phyloP scores from a whole-genome alignment of 805 yeast genomes.

The Saturnispora mendoncae region DNA sequence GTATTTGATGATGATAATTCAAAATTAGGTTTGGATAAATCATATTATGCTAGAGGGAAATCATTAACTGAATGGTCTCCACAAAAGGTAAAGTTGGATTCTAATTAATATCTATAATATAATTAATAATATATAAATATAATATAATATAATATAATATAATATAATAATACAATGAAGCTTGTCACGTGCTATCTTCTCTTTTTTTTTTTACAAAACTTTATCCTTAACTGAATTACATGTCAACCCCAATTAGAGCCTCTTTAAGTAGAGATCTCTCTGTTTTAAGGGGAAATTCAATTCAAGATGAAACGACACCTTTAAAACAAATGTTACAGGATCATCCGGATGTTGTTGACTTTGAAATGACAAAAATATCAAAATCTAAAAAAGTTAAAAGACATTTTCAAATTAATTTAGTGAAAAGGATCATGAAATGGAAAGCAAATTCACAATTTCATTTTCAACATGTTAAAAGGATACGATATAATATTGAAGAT shows the following conservation, averaged over 20 bases:
- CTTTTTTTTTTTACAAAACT: neutral
- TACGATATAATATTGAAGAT: slow-evolving; percentile 57
- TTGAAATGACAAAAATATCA: slow-evolving; percentile 60
- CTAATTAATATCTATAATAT: slow-evolving; percentile 10
- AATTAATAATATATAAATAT: neutral
- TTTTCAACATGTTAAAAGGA: slow-evolving; percentile 57
- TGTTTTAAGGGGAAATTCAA: neutral
- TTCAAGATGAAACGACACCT: neutral
- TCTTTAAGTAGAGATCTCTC: slow-evolving; percentile 5
- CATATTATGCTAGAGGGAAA: slow-evolving; percentile 23
- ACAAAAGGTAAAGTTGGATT: slow-evolving; percentile 14
- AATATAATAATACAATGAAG: too few species aligned
- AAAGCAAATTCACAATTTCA: slow-evolving; percentile 39
- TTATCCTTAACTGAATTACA: neutral
- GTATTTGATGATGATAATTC: slow-evolving; percentile 23
- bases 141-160: neutral
- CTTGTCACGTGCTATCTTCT: too few species aligned
- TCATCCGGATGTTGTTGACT: slow-evolving; percentile 31
- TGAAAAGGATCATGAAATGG: slow-evolving; percentile 49
- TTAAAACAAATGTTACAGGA: slow-evolving; percentile 7
- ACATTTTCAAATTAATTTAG: slow-evolving; percentile 46
- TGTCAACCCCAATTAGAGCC: slow-evolving; percentile 7
- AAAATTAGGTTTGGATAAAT: slow-evolving; percentile 20
- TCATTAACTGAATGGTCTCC: slow-evolving; percentile 19
- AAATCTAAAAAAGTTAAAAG: slow-evolving; percentile 59